These are phyloP conservation scores for Pittosporum tobira DNA, from an alignment of 129 eudicot genomes.

Conservation along the genomic window DNA sequence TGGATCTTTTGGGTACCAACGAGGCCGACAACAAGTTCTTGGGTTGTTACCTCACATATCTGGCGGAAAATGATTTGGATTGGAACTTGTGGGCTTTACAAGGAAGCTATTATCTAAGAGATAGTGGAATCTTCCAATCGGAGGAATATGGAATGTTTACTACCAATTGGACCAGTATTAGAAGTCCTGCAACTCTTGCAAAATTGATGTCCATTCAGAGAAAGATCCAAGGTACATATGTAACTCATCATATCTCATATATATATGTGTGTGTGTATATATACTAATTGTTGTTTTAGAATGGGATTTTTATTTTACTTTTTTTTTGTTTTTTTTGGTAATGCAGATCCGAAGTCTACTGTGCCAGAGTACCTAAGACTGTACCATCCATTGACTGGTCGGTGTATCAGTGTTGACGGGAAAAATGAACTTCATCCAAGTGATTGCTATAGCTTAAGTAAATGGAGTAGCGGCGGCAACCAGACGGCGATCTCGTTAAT, in stretches of 20 bases:
- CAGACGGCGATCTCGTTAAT: constrained; percentile 21
- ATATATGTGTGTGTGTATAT: too few species aligned
- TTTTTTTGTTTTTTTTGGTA: neutral
- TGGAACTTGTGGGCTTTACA: constrained; percentile 59
- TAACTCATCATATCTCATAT: neutral
- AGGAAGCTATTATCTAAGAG: constrained; percentile 45
- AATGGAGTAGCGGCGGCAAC: constrained; percentile 30
- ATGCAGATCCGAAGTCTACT: constrained; percentile 35
- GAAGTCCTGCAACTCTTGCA: constrained; percentile 22
- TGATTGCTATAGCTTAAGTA: constrained; percentile 24
- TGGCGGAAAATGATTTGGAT: constrained; percentile 52
- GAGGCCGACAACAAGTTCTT: constrained; percentile 8
- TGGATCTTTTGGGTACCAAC: neutral
- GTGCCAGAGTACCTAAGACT: constrained; percentile 21
- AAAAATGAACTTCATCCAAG: constrained; percentile 15
- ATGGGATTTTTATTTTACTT: too few species aligned
- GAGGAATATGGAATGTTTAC: constrained; percentile 41
- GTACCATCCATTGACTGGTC: constrained; percentile 44
- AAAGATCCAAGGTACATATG: constrained; percentile 38
- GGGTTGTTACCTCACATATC: constrained; percentile 20
- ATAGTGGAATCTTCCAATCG: constrained; percentile 24
- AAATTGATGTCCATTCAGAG: constrained; percentile 20
- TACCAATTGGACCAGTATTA: constrained; percentile 29
- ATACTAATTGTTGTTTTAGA: too few species aligned
- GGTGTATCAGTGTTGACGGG: constrained; percentile 19